These are phyloP conservation scores for Coix lacrymajobi DNA, from an alignment of 176 grass and related monocot species.

Conservation along the genomic window DNA sequence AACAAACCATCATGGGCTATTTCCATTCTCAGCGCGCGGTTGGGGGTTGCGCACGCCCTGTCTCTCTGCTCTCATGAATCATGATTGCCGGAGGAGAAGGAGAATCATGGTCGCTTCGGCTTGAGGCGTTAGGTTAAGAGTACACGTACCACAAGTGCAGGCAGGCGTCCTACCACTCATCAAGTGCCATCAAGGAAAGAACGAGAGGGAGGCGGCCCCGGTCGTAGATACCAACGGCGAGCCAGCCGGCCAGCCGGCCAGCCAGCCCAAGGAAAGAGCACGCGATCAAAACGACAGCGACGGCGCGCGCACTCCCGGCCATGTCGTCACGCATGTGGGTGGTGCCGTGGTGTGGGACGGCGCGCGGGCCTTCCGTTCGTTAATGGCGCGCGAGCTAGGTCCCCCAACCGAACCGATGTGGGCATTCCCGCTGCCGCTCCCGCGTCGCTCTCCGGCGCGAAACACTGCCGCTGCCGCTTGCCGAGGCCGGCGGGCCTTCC, in stretches of 20 bases:
- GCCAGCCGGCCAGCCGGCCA: neutral
- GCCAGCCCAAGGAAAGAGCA: neutral
- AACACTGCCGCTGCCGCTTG: neutral
- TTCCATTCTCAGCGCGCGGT: neutral
- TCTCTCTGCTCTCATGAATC: neutral
- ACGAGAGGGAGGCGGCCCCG: neutral
- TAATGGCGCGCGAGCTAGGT: neutral
- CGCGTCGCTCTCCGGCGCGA: conserved; percentile 35
- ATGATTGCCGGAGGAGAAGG: conserved; percentile 20
- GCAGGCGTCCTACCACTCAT: neutral
- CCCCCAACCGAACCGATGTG: conserved; percentile 20
- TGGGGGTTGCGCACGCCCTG: neutral
- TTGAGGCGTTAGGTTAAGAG: neutral
- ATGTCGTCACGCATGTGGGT: neutral
- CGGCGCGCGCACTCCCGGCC: neutral
- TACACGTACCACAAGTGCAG: neutral
- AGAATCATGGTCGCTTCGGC: conserved; percentile 32
- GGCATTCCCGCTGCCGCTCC: neutral
- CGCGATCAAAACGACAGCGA: conserved; percentile 3
- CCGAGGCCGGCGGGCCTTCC: neutral
- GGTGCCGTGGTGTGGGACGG: neutral
- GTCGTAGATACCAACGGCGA: neutral
- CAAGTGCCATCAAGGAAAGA: neutral
- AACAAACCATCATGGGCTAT: neutral
- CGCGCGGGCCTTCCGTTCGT: neutral